Evolutionary conservation across 2,329 filamentous ascomycete species (phyloP).

Genomic region (Colletotrichum nymphaeae): DNA sequence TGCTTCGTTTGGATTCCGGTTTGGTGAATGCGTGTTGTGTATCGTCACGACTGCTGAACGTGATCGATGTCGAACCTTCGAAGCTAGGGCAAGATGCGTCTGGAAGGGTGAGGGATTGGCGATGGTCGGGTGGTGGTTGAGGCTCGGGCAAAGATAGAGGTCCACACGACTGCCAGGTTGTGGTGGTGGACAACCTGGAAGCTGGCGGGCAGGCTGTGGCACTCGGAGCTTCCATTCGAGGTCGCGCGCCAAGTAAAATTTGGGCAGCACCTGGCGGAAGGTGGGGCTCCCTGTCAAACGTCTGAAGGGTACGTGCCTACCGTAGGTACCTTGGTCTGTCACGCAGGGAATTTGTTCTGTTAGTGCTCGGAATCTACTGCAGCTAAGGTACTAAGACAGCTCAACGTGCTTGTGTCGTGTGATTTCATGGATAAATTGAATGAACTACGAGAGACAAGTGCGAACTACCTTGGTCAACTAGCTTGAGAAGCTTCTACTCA

Average conservation of each 20-base stretch:
- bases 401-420: background rate
- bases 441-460: background rate
- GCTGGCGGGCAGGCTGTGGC: background rate
- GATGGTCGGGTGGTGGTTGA: background rate
- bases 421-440: slow-evolving; percentile 3
- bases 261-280: background rate
- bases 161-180: background rate
- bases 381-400: background rate
- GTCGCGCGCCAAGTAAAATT: background rate
- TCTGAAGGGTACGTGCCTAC: slow-evolving; percentile 7
- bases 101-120: background rate
- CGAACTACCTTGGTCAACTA: background rate
- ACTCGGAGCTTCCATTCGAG: slow-evolving; percentile 12
- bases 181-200: background rate
- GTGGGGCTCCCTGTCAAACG: background rate
- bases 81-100: background rate
- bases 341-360: no score
- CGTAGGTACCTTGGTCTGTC: no score
- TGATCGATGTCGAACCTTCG: background rate
- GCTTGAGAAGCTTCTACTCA: background rate
- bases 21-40: no score
- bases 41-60: background rate
- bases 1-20: background rate
- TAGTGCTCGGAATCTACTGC: slow-evolving; percentile 11
- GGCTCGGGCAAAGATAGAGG: background rate